Base-by-base conservation (phyloP, 148 eudicot species). In the Rhododendron ovatum region DNA sequence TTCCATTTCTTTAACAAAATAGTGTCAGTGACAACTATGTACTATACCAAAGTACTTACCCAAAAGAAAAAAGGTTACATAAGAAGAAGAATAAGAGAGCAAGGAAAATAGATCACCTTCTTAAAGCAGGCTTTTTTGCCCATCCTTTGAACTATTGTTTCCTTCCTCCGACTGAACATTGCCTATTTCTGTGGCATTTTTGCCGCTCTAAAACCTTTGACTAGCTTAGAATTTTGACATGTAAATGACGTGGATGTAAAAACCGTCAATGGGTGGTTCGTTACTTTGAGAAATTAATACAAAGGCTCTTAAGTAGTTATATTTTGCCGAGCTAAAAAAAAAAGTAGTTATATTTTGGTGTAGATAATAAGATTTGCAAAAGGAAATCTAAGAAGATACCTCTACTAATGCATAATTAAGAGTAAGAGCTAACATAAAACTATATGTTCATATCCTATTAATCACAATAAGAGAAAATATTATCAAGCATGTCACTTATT, bases 81-180 rank as follows among this genome's bases (percentile, higher is more conserved):
- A 80, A 55, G 61, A 26, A 48, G 39, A 80, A 26, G 12, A 22
- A 50, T 67, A 22, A 63, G 74, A 28, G 28, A n/a, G 30, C 28
- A 8, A 20, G 63, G 20, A 30, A 24, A 17, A 48, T 26, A 13
- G 41, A 15, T 80, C 41, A 80, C 83, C 83, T 80, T 5, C 61
- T 28, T 35, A 80, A 80, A 51, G 22, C 63, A 80, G 61, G 14
- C 37, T 80, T 79, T 13, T 3, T 51, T 51, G 43, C 83, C 22
- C 17, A 51, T 28, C 83, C 43, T 80, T 51, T 2, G 41, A 35
- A 8, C 39, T 51, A 35, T 51, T 26, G 63, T 30, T 80, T 80
- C 83, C 83, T 80, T 80, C 83, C 17, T 80, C 63, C 20, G 65
- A 80, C 18, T 28, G 39, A 33, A 51, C 83, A 28, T 51, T 28